Base-by-base conservation (phyloP, 345 rosid species). In the Anastatica hierochuntica region DNA sequence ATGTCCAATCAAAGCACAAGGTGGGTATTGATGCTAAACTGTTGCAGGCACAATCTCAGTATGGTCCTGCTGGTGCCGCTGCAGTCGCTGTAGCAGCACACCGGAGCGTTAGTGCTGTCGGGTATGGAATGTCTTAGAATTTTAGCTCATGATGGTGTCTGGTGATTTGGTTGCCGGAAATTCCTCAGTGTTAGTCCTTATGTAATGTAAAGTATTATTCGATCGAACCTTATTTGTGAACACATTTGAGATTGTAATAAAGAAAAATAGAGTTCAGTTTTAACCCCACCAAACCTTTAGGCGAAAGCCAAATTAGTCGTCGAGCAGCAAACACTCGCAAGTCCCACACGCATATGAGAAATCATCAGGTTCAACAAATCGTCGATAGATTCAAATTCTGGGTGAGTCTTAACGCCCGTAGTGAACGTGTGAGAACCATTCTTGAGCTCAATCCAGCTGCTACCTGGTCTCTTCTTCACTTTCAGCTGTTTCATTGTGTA, bases 1-100 rank as follows among this genome's bases (percentile, higher is more conserved):
- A 80, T 72, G 75, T 63, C 67, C 82, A 77, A 10, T 51, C 94
- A 4, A 81, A 77, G 47, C 58, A 68, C 18, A 76, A 76, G 67
- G 59, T 66, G 52, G 80, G 76, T 47, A 81, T 85, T 14, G 97
- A 92, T 56, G 84, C 97, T 9, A 81, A 88, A 70, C 73, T 88
- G 66, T 60, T 85, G 35, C 95, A 88, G 66, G 94, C 95, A 27
- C 97, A 92, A 58, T 69, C 97, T 43, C 87, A 88, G 72, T 85
- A 74, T 18, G 90, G 90, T 33, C 82, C 87, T 1, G 88, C 69
- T 8, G 85, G 85, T 33, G 90, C 85, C 3, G 94, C 85, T 0
- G 94, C 88, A 0, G 95, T 84, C 18, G 89, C 89, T 8, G 85
- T 84, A 14, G 84, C 90, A 15, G 94, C 88, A 47, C 94, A 76